These are phyloP conservation scores for Penicillium arizonense DNA, from an alignment of 495 filamentous ascomycete species.

Conservation along the genomic window DNA sequence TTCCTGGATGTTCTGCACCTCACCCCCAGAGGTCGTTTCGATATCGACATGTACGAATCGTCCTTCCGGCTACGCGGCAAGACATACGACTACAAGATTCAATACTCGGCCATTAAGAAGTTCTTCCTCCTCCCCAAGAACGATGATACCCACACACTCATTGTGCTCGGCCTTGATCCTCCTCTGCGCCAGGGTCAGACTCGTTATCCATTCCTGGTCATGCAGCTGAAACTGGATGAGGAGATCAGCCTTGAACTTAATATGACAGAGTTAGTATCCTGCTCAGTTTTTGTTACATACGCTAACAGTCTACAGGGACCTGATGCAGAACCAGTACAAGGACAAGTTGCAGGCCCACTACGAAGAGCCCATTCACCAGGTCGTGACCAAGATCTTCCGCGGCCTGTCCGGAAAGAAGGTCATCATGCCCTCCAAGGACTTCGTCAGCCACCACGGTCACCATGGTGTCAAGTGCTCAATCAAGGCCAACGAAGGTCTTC, in stretches of 20 bases:
- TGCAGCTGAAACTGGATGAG: slow-evolving; percentile 98
- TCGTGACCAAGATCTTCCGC: slow-evolving; percentile 91
- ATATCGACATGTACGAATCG: slow-evolving; percentile 98
- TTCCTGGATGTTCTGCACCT: slow-evolving; percentile 97
- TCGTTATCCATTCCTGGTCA: slow-evolving; percentile 96
- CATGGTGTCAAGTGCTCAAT: slow-evolving; percentile 98
- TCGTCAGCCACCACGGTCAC: slow-evolving; percentile 86
- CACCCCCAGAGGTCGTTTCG: slow-evolving; percentile 98
- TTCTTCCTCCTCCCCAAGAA: slow-evolving; percentile 98
- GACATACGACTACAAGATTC: slow-evolving; percentile 99
- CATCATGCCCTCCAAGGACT: slow-evolving; percentile 89
- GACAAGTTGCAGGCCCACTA: slow-evolving; percentile 85
- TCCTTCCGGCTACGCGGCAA: slow-evolving; percentile 98
- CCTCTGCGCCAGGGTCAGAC: slow-evolving; percentile 97
- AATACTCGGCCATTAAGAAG: slow-evolving; percentile 96
- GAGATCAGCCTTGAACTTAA: slow-evolving; percentile 96
- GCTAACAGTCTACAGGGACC: slow-evolving; percentile 36
- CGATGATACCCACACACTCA: slow-evolving; percentile 91
- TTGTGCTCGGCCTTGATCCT: slow-evolving; percentile 93
- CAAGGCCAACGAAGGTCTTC: slow-evolving; percentile 95
- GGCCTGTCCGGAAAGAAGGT: slow-evolving; percentile 93
- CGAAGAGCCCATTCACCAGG: slow-evolving; percentile 85
- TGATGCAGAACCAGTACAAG: slow-evolving; percentile 79
- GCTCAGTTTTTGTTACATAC: slow-evolving; percentile 11
- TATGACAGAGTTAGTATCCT: slow-evolving; percentile 76